Evolutionary conservation across 2,329 filamentous ascomycete species (phyloP), one percentile per base, ranked within the genome.

Genomic region (Ophiostoma sp.): DNA sequence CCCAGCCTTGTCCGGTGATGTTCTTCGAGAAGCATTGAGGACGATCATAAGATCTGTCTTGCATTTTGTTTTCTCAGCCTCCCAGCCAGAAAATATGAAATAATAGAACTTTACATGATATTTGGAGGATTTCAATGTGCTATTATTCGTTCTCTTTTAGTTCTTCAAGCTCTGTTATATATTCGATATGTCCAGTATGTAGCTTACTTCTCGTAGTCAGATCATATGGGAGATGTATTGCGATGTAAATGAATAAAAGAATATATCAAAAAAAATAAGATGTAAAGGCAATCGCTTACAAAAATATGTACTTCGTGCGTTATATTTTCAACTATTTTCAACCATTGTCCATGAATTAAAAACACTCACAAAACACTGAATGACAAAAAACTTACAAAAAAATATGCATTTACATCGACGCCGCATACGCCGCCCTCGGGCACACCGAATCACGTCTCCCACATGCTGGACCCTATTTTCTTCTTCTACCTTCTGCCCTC

Each of bases 1-100:
- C 68, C 68, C 68, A 70, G 68, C 68, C 17, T 70, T 57, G 68
- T 57, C 50, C 48, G 48, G 50, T 19, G 28, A 33, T 25, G 48
- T 25, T 19, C 17, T 55, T 70, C 39, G 19, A 39, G 19, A 39
- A 63, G 59, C 31, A 63, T 39, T 19, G 50, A 33, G 36, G 68
- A 42, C 12, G 68, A 70, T 70, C 68, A 57, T 55, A 70, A 69
- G 66, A 55, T 55, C 45, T 31, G 33, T 39, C 19, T 31, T n/a
- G 45, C 45, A 50, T 15, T 69, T n/a, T 69, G 25, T 55, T 69
- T 69, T 69, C n/a, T 22, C n/a, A 25, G 11, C 39, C 11, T 11
- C 11, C 12, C 12, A 11, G 11, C 11, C 11, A 25, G n/a, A 22
- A 22, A n/a, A 22, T 52, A n/a, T 22, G 6, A 52, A 52, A 6